Conservation (phyloP, 2,329 filamentous ascomycete genomes). For the Penicillium hesseltinei region DNA sequence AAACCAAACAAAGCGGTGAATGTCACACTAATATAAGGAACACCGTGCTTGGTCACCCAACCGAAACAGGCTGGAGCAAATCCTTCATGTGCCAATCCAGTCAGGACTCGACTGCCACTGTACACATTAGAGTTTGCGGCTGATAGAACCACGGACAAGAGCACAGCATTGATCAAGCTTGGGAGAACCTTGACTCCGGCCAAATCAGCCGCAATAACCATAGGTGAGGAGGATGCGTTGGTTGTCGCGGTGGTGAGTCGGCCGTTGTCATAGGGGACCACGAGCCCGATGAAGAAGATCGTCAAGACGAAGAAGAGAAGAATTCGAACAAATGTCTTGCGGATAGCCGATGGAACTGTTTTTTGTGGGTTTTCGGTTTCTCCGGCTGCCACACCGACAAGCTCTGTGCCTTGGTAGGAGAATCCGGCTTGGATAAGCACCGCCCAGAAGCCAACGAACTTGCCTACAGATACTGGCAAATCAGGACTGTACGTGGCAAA, state of each 20-base stretch:
- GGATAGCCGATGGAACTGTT: slow-evolving; percentile 69
- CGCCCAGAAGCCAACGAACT: slow-evolving; percentile 61
- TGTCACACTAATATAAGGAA: slow-evolving; percentile 44
- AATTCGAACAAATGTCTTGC: slow-evolving; percentile 72
- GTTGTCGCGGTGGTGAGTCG: slow-evolving; percentile 45
- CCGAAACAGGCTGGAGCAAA: slow-evolving; percentile 45
- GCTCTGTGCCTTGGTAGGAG: slow-evolving; percentile 60
- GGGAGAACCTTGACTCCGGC: slow-evolving; percentile 39
- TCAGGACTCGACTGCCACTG: slow-evolving; percentile 62
- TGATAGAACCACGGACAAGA: slow-evolving; percentile 42
- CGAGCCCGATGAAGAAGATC: slow-evolving; percentile 65
- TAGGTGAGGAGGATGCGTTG: slow-evolving; percentile 35
- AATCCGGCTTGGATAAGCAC: slow-evolving; percentile 47
- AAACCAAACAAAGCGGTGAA: slow-evolving; percentile 56
- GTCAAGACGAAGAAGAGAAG: slow-evolving; percentile 53
- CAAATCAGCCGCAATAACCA: slow-evolving; percentile 44
- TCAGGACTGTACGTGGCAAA: slow-evolving; percentile 64
- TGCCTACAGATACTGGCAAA: slow-evolving; percentile 54
- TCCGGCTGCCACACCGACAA: slow-evolving; percentile 72
- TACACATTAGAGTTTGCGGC: slow-evolving; percentile 44
- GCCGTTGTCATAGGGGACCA: slow-evolving; percentile 61
- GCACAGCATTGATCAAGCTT: slow-evolving; percentile 40
- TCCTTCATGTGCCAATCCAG: slow-evolving; percentile 56
- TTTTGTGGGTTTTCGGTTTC: slow-evolving; percentile 71
- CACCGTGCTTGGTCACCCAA: slow-evolving; percentile 40